Base-by-base conservation (phyloP, 495 filamentous ascomycete species). In the Trichoderma virens region DNA sequence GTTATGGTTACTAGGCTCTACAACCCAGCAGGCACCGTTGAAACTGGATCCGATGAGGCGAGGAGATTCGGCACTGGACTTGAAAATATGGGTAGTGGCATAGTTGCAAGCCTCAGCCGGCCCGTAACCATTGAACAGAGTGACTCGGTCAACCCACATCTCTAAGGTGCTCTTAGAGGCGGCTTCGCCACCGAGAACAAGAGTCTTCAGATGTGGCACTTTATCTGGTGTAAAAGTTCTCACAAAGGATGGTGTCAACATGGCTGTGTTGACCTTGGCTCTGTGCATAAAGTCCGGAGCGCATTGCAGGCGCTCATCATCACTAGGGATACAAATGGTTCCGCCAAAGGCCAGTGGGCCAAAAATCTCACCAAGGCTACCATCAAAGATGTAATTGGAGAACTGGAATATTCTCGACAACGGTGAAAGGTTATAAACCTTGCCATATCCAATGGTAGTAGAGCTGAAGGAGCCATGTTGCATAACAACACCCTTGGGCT, bases 321-420 rank as follows among this genome's bases (percentile, higher is more conserved):
- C 81, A 2, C 76, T 78, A 0, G 82, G 82, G n/a, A 88, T 79
- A 69, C 87, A 90, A 8, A 89, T 76, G 64, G 85, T 88, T 6
- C 83, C 86, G 30, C 87, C 87, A 6, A 74, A 71, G 30, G 70
- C 68, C 3, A 86, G 67, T 0, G 82, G 81, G 59, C 73, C 77
- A 3, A 79, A 70, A 65, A 85, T 83, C 51, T 81, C 79, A 64
- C 76, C 74, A 51, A 83, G 75, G 54, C 76, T 76, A 8, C 80
- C 77, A 54, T 83, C 83, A 59, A 83, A 85, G 23, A 74, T 70
- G 65, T 78, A 82, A 8, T 77, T 75, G 0, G 79, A 76, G 64
- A 83, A 84, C 61, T 85, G 78, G 27, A 82, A 74, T 6, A 77
- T 73, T 5, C 78, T 71, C 8, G 78, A 77, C 4, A 70, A 66